These are phyloP conservation scores for Heimioporus sp. DNA, from an alignment of 768 basidiomycete genomes.

Conservation along the genomic window DNA sequence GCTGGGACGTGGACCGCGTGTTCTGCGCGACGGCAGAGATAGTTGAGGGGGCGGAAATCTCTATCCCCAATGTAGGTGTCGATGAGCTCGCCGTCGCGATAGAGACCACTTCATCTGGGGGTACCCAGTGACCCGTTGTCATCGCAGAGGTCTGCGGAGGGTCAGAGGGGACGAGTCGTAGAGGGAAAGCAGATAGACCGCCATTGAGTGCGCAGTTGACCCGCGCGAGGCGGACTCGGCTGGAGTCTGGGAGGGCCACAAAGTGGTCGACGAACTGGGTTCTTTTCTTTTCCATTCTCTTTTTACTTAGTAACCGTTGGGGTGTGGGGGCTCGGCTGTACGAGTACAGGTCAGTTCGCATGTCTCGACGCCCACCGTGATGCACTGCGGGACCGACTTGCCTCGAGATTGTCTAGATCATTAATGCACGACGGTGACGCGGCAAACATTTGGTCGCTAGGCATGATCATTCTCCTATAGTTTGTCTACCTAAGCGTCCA, in stretches of 20 bases:
- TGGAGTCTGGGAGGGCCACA: slow-evolving; percentile 36
- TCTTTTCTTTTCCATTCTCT: too few species aligned
- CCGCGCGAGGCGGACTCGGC: slow-evolving; percentile 70
- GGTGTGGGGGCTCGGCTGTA: too few species aligned
- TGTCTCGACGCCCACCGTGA: too few species aligned
- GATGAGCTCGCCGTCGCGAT: slow-evolving; percentile 59
- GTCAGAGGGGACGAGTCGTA: background rate
- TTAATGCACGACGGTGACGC: too few species aligned
- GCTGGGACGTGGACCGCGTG: too few species aligned
- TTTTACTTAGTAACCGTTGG: too few species aligned
- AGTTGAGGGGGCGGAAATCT: slow-evolving; percentile 49
- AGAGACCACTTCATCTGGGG: slow-evolving; percentile 78
- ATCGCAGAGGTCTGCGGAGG: slow-evolving; percentile 67
- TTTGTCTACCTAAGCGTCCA: too few species aligned
- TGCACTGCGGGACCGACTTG: too few species aligned
- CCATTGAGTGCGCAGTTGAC: slow-evolving; percentile 78
- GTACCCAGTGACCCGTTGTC: slow-evolving; percentile 72
- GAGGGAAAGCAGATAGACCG: slow-evolving; percentile 46
- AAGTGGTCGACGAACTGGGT: slow-evolving; percentile 57
- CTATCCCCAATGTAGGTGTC: slow-evolving; percentile 56
- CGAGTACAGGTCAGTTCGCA: too few species aligned
- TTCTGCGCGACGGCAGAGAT: slow-evolving; percentile 32
- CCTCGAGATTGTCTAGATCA: too few species aligned
- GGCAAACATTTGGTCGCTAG: too few species aligned
- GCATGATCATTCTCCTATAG: too few species aligned